Conservation (phyloP, 345 rosid genomes). For the Barbarea vulgaris region DNA sequence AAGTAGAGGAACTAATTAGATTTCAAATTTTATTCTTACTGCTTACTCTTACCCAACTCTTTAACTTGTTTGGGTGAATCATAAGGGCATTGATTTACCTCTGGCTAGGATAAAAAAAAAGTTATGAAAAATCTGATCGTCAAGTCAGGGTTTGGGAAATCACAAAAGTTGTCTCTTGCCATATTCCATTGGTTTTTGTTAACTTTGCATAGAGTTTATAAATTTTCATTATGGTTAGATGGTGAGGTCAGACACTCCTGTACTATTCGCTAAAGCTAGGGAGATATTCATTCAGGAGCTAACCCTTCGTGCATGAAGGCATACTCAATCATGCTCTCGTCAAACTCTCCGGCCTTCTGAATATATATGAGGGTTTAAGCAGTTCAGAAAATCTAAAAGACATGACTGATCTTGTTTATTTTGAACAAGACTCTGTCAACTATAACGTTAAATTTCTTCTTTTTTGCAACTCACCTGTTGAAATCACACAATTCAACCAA, state of each 20-base stretch:
- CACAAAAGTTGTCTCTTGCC: background rate
- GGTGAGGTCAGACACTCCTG: slow-evolving; percentile 41
- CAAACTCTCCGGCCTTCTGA: too few species aligned
- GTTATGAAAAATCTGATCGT: slow-evolving; percentile 18
- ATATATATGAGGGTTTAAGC: background rate
- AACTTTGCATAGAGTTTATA: background rate
- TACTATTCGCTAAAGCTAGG: slow-evolving; percentile 45
- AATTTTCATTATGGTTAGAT: slow-evolving; percentile 9
- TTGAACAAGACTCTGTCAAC: background rate
- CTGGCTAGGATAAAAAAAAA: background rate
- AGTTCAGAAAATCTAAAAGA: background rate
- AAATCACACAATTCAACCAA: background rate
- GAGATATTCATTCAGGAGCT: too few species aligned
- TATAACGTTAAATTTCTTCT: background rate
- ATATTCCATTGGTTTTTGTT: background rate
- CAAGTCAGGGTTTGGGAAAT: background rate
- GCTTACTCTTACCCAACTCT: too few species aligned
- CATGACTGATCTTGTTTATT: background rate
- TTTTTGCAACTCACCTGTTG: background rate
- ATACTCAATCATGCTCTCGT: too few species aligned
- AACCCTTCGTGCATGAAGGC: too few species aligned
- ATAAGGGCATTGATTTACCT: background rate
- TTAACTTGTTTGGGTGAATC: too few species aligned
- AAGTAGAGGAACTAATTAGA: background rate
- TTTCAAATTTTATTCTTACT: background rate